A percentile compares a stretch with the other conserved stretches of the same genome.
Evolutionary conservation across 257 asterid species (phyloP).

Genomic region (Solanum paucissectum): DNA sequence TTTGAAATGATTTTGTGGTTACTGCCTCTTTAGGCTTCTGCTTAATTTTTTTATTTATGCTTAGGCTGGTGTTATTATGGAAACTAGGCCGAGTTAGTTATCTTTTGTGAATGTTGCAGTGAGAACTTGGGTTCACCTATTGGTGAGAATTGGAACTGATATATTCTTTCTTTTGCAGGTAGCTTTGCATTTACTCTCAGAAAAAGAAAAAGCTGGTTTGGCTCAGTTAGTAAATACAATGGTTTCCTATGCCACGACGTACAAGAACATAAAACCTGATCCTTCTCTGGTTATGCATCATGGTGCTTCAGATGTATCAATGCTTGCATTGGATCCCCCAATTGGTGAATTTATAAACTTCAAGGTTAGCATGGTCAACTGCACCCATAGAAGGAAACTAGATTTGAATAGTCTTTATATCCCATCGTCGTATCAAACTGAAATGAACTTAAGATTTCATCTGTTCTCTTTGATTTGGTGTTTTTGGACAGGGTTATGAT

Average conservation of each 20-base stretch:
- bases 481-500: slow-evolving; percentile 50
- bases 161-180: slow-evolving; percentile 39
- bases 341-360: slow-evolving; percentile 47
- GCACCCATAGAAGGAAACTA: background rate
- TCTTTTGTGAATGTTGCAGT: background rate
- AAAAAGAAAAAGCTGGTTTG: slow-evolving; percentile 55
- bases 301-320: slow-evolving; percentile 42
- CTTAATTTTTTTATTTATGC: background rate
- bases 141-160: slow-evolving; percentile 12
- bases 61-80: background rate
- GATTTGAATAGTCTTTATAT: background rate
- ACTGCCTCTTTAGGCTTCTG: background rate
- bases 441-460: slow-evolving; percentile 2
- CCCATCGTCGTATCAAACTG: background rate
- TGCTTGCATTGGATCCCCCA: slow-evolving; percentile 76
- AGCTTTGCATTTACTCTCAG: slow-evolving; percentile 76
- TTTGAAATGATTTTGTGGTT: background rate
- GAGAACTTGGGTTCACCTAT: background rate
- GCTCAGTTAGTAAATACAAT: slow-evolving; percentile 56
- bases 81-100: background rate
- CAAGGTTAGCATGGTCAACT: slow-evolving; percentile 40
- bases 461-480: slow-evolving; percentile 1
- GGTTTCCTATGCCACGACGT: slow-evolving; percentile 81
- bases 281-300: slow-evolving; percentile 30
- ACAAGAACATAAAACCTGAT: slow-evolving; percentile 55